These are phyloP conservation scores for Cephaloascus albidus DNA, from an alignment of 805 yeast species.

Conservation along the genomic window DNA sequence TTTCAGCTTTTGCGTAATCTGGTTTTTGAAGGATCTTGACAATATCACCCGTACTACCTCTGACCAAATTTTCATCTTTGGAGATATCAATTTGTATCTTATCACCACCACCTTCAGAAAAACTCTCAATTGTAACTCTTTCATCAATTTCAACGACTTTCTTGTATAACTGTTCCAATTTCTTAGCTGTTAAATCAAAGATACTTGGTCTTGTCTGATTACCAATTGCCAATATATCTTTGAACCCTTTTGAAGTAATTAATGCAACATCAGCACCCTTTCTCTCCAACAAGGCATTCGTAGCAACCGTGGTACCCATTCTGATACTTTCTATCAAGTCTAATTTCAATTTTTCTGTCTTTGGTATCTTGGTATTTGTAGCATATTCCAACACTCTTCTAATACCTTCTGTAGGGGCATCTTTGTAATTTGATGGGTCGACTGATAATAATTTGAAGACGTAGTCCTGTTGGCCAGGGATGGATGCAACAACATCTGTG, in stretches of 20 bases:
- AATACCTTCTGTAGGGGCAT: slow-evolving; percentile 91
- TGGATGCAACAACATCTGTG: slow-evolving; percentile 58
- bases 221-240: slow-evolving; percentile 76
- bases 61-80: slow-evolving; percentile 22
- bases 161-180: slow-evolving; percentile 64
- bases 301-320: slow-evolving; percentile 95
- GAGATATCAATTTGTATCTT: slow-evolving; percentile 9
- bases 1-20: slow-evolving; percentile 13
- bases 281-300: slow-evolving; percentile 87
- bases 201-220: slow-evolving; percentile 88
- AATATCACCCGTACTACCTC: slow-evolving; percentile 24
- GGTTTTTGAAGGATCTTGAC: slow-evolving; percentile 22
- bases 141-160: slow-evolving; percentile 81
- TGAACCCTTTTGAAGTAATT: slow-evolving; percentile 81
- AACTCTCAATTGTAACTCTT: slow-evolving; percentile 71
- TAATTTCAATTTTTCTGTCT: slow-evolving; percentile 52
- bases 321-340: slow-evolving; percentile 58
- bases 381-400: slow-evolving; percentile 63
- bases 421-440: slow-evolving; percentile 79
- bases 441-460: slow-evolving; percentile 78
- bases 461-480: slow-evolving; percentile 44
- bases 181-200: slow-evolving; percentile 70
- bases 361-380: slow-evolving; percentile 44
- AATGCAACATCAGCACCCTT: slow-evolving; percentile 87
- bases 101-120: slow-evolving; percentile 59